A percentile compares a stretch with the other conserved stretches of the same genome.
phyloP scores from a whole-genome alignment of 768 basidiomycete genomes.

The Phaeotremella skinneri region DNA sequence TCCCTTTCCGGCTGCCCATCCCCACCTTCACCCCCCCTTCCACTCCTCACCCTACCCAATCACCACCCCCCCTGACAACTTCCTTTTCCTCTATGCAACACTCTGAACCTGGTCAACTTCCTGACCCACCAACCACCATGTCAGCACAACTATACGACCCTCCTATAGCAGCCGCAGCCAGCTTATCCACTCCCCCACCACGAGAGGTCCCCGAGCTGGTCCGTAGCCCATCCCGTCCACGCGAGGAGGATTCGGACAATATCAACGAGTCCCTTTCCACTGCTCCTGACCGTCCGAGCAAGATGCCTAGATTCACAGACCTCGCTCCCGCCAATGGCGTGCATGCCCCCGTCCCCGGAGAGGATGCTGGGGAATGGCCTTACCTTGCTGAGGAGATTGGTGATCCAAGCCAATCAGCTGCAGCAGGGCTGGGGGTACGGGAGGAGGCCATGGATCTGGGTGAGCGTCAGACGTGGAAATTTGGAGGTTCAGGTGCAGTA shows the following conservation, averaged over 20 bases:
- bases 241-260: neutral
- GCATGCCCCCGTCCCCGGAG: neutral
- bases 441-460: neutral
- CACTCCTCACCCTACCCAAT: no score
- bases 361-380: neutral
- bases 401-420: neutral
- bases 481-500: no score
- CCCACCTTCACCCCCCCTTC: no score
- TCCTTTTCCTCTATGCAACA: no score
- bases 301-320: neutral
- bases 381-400: neutral
- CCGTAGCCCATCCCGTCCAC: neutral
- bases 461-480: no score
- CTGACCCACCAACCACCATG: no score
- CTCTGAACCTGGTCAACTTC: no score
- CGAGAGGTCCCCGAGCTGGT: neutral
- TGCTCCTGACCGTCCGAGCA: neutral
- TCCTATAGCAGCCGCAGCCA: neutral
- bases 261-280: neutral
- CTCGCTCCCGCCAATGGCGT: neutral
- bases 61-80: no score
- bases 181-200: neutral
- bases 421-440: neutral
- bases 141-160: neutral
- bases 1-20: no score